Conservation (phyloP, 176 grass and related monocot species). For the Eleusine indica region DNA sequence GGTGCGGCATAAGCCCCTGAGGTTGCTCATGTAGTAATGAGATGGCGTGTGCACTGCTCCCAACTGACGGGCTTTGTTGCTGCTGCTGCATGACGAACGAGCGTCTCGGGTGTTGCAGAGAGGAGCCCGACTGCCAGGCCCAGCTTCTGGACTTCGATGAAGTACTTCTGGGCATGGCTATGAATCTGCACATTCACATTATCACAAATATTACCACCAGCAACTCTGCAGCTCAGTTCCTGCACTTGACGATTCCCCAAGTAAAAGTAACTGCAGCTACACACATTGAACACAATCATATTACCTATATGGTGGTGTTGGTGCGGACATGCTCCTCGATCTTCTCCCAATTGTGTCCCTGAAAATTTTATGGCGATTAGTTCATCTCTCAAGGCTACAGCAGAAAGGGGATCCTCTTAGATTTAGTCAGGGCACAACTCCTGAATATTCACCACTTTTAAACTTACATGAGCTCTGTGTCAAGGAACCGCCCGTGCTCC, state of each 20-base stretch:
- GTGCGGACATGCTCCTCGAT: slow-evolving; percentile 92
- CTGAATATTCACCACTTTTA: neutral
- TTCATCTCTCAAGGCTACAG: neutral
- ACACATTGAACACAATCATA: neutral
- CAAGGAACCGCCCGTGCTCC: slow-evolving; percentile 93
- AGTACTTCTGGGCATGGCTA: slow-evolving; percentile 96
- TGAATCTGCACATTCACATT: slow-evolving; percentile 58
- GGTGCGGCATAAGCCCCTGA: neutral
- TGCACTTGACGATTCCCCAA: neutral
- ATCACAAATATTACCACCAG: neutral
- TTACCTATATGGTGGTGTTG: slow-evolving; percentile 81
- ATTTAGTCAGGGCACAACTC: neutral
- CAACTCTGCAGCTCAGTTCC: neutral
- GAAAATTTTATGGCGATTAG: neutral
- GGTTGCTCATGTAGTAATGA: slow-evolving; percentile 19
- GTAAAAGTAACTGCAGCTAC: neutral
- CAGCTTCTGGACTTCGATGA: slow-evolving; percentile 85
- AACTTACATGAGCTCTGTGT: slow-evolving; percentile 71
- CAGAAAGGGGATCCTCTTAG: neutral
- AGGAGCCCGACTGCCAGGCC: slow-evolving; percentile 67
- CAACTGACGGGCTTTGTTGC: slow-evolving; percentile 10
- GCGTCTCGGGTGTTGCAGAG: slow-evolving; percentile 60
- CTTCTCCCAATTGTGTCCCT: slow-evolving; percentile 95
- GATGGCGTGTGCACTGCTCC: neutral
- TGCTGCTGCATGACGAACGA: slow-evolving; percentile 32